Evolutionary conservation across 306 rosid species (phyloP).

Genomic region (Boehmeria nivea): DNA sequence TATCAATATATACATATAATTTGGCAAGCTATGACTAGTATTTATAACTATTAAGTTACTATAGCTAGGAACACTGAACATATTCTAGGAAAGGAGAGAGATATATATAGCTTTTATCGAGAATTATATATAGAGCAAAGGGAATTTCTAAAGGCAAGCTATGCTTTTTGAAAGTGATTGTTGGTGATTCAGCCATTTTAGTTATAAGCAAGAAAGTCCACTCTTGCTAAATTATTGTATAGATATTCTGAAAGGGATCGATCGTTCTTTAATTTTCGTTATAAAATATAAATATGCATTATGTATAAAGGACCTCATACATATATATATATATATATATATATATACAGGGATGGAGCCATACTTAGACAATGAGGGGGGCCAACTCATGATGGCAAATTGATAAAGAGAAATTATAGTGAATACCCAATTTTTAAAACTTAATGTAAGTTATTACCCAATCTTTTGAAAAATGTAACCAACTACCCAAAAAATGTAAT

Average conservation of each 20-base stretch:
- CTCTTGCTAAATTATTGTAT: not conserved
- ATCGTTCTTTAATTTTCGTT: not conserved
- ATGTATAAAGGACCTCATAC: not conserved
- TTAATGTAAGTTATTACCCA: too few relatives aligned
- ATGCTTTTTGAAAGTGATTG: not conserved
- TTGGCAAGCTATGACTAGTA: not conserved
- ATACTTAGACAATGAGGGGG: too few relatives aligned
- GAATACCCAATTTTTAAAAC: too few relatives aligned
- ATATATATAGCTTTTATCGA: not conserved
- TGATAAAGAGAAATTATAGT: too few relatives aligned
- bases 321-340: too few relatives aligned
- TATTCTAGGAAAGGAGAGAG: not conserved
- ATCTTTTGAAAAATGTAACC: too few relatives aligned
- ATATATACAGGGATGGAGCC: too few relatives aligned
- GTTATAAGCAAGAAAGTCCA: not conserved
- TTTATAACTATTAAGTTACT: not conserved
- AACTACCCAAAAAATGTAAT: too few relatives aligned
- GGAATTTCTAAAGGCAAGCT: slow-evolving; percentile 5
- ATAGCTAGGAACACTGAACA: too few relatives aligned
- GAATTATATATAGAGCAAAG: not conserved
- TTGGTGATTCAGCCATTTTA: not conserved
- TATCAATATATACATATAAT: not conserved
- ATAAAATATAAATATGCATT: too few relatives aligned
- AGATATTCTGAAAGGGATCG: not conserved
- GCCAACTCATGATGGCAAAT: too few relatives aligned